These are phyloP conservation scores for Panaeolus cyanescens DNA, from an alignment of 768 basidiomycete species.

Conservation along the genomic window DNA sequence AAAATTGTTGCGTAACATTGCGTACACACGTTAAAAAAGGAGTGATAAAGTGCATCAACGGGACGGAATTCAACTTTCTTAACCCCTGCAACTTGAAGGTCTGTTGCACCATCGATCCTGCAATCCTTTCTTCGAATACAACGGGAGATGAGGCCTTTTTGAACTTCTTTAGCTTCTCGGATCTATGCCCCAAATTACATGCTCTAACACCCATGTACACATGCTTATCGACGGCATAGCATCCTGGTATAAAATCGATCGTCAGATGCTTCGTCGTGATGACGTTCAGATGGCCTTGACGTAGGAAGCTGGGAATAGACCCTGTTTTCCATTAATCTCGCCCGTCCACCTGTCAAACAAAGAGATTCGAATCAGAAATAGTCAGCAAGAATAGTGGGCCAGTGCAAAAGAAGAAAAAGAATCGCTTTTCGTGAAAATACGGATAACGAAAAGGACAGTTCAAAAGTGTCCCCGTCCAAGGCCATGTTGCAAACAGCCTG, in stretches of 20 bases:
- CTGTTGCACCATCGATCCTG: too few species aligned
- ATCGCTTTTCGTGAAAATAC: not conserved
- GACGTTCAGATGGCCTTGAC: conserved; percentile 53
- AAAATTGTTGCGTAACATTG: too few species aligned
- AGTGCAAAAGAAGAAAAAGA: not conserved
- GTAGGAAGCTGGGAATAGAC: conserved; percentile 71
- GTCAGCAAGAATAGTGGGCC: conserved; percentile 5
- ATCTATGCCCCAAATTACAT: not conserved
- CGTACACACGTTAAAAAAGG: too few species aligned
- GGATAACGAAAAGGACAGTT: not conserved
- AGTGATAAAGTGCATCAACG: too few species aligned
- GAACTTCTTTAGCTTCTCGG: not conserved
- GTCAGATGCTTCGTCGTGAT: not conserved
- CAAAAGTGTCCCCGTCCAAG: not conserved
- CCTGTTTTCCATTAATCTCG: conserved; percentile 55
- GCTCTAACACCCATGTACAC: not conserved
- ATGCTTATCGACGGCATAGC: not conserved
- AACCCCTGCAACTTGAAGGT: too few species aligned
- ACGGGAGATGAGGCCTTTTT: too few species aligned
- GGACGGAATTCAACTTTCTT: too few species aligned
- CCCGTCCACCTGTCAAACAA: conserved; percentile 63
- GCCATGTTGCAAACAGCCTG: not conserved
- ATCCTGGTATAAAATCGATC: conserved; percentile 1
- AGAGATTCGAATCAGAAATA: conserved; percentile 9
- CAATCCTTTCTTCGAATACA: too few species aligned